A percentile compares a stretch with the other conserved stretches of the same genome.
Conservation (phyloP, 2,329 filamentous ascomycete species). For the Colletotrichum cuscutae region DNA sequence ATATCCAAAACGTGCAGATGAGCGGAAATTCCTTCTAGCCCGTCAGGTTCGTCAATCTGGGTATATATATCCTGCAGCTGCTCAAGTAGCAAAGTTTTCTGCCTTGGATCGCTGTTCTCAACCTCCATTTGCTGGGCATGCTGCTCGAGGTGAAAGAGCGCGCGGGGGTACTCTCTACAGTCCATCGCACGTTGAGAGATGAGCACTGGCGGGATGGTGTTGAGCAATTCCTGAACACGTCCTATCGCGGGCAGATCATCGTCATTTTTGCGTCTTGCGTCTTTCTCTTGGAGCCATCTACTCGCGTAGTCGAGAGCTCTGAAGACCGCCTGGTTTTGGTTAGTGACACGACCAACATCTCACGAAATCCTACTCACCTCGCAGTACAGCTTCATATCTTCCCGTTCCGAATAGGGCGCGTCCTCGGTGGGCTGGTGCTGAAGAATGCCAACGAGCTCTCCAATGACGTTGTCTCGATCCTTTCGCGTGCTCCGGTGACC, state of each 20-base stretch:
- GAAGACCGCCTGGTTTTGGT: conserved; percentile 78
- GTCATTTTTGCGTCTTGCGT: conserved; percentile 44
- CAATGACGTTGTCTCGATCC: conserved; percentile 73
- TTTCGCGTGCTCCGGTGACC: conserved; percentile 70
- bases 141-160: conserved; percentile 94
- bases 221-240: conserved; percentile 62
- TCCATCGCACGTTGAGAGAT: conserved; percentile 87
- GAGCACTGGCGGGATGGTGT: conserved; percentile 78
- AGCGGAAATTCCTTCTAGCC: conserved; percentile 92
- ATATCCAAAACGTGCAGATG: conserved; percentile 89
- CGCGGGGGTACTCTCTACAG: conserved; percentile 91
- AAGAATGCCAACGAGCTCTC: conserved; percentile 82
- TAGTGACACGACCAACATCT: neutral
- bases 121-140: conserved; percentile 71
- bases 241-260: conserved; percentile 59
- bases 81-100: conserved; percentile 75
- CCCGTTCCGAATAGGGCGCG: conserved; percentile 69
- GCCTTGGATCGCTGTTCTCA: conserved; percentile 56
- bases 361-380: conserved; percentile 69
- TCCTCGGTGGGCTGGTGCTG: conserved; percentile 63
- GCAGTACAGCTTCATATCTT: conserved; percentile 85
- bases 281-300: conserved; percentile 87
- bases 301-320: conserved; percentile 91
- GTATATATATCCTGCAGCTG: conserved; percentile 93
- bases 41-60: conserved; percentile 97